Conservation (phyloP, 306 rosid genomes). For the Alnus glutinosa region DNA sequence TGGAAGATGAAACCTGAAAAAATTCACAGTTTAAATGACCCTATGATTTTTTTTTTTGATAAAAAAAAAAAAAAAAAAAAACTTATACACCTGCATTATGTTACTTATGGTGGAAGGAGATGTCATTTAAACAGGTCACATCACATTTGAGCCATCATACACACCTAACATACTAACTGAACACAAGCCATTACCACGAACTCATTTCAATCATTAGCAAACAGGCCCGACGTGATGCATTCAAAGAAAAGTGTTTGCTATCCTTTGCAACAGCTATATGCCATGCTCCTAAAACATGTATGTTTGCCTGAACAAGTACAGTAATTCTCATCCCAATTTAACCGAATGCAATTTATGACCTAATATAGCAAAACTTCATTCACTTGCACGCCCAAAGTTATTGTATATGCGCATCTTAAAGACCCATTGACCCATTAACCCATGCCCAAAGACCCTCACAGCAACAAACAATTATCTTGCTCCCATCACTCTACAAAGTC, state of each 20-base stretch:
- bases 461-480: not conserved
- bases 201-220: not conserved
- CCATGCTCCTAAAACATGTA: not conserved
- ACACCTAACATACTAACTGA: not conserved
- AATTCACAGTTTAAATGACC: not conserved
- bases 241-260: not conserved
- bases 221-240: not conserved
- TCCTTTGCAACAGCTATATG: not conserved
- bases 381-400: not conserved
- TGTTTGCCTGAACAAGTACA: not conserved
- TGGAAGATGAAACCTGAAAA: not conserved
- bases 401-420: not conserved
- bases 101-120: not conserved
- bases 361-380: not conserved
- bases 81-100: not conserved
- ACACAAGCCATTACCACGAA: not conserved
- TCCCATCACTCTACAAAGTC: not conserved
- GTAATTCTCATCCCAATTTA: not conserved
- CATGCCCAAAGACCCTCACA: not conserved
- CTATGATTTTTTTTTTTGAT: not conserved
- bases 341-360: not conserved
- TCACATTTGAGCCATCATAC: not conserved
- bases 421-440: constrained; percentile 5
- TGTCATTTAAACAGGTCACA: not conserved
- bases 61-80: too few relatives aligned